Evolutionary conservation across 768 basidiomycete species (phyloP).

Genomic region (Tricholoma saponaceum): DNA sequence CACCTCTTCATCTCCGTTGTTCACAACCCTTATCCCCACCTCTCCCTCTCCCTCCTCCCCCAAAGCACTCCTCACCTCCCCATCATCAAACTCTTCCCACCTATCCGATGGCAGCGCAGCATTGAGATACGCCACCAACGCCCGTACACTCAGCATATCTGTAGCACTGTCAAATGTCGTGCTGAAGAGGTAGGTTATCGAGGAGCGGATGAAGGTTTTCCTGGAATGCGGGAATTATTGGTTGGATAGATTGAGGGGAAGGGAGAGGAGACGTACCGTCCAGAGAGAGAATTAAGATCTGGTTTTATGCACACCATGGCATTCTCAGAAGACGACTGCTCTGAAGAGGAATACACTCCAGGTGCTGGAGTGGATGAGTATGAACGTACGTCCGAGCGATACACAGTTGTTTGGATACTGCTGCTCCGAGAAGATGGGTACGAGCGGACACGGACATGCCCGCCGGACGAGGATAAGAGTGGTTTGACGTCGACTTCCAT

Average conservation of each 20-base stretch:
- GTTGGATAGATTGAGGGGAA: neutral
- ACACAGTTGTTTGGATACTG: neutral
- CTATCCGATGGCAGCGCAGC: constrained; percentile 74
- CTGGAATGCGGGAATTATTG: constrained; percentile 26
- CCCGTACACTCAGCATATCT: constrained; percentile 67
- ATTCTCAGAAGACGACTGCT: neutral
- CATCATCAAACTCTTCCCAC: constrained; percentile 78
- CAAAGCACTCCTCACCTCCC: constrained; percentile 56
- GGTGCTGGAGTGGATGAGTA: constrained; percentile 20
- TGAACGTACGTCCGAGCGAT: constrained; percentile 2
- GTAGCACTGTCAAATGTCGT: constrained; percentile 56
- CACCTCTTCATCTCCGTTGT: neutral
- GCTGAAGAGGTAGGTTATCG: constrained; percentile 60
- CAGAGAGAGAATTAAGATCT: constrained; percentile 54
- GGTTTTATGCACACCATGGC: constrained; percentile 26
- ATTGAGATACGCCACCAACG: constrained; percentile 68
- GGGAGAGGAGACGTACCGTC: constrained; percentile 39
- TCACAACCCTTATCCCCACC: constrained; percentile 46
- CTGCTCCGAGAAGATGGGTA: neutral
- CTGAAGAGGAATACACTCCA: neutral
- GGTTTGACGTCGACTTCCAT: neutral
- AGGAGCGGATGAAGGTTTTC: constrained; percentile 54
- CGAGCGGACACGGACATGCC: neutral
- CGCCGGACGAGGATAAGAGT: neutral
- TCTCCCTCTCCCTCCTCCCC: constrained; percentile 45